Base-by-base conservation (phyloP, 2,329 filamentous ascomycete genomes). In the Kalmusia sp. region DNA sequence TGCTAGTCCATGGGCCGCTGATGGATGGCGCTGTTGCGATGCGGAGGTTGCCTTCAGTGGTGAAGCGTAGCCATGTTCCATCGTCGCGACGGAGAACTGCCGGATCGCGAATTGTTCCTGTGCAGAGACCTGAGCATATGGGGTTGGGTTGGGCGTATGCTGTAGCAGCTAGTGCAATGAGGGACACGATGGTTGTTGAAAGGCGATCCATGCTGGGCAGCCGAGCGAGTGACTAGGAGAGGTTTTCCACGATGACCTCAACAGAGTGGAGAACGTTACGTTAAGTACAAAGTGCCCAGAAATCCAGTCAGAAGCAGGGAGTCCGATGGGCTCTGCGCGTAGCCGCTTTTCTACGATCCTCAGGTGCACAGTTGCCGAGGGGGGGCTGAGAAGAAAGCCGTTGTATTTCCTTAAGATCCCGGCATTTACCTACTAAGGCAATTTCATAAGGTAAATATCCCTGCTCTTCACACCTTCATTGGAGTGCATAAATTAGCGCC, bases 21-120 rank as follows among this genome's bases (percentile, higher is more conserved):
- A 59, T 25, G 8, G 37, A 21, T 6, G 52, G 49, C 27, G 56
- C 53, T 4, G 52, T 53, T 11, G 52, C 53, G 22, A 59, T 59
- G 24, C 45, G 45, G n/a, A 59, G 46, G 33, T 59, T 59, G 6
- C 53, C 56, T 19, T 33, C 30, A 2, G 53, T 59, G 1, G 52
- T 51, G 41, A 59, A 56, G 15, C 56, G 52, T 7, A 48, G 48
- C 31, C 43, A 55, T 15, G 45, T 55, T 12, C 51, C 55, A 27
- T 45, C 38, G 14, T 27, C 30, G 17, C 37, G 19, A 33, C 41
- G 41, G 19, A 46, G 41, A 17, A 46, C 41, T 14, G 41, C 41
- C n/a, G 41, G 41, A 30, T 46, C 41, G 9, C 41, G 41, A 9
- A 46, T 46, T 22, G 41, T 34, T 12, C 41, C 41, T 14, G 17